Percentiles rank a stretch among this genome's conserved stretches.
Conservation (phyloP, 805 yeast genomes). For the Monosporozyma servazzii region DNA sequence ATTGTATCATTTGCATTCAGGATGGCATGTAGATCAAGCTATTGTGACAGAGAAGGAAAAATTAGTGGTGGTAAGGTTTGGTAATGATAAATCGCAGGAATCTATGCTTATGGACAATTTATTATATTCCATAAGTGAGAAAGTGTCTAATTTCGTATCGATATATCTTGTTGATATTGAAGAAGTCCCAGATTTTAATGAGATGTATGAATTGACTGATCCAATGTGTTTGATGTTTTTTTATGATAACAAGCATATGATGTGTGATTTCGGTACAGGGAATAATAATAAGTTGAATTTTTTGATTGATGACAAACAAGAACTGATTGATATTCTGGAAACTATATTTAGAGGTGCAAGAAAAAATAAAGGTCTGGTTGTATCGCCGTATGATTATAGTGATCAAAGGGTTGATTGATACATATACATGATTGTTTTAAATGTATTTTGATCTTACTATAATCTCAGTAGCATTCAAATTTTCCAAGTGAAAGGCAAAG, state of each 20-base stretch:
- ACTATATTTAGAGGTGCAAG: slow-evolving; percentile 83
- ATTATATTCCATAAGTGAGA: slow-evolving; percentile 68
- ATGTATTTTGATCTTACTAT: neutral
- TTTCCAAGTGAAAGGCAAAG: too few relatives aligned
- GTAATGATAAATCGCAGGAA: slow-evolving; percentile 63
- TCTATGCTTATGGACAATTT: slow-evolving; percentile 90
- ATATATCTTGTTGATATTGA: slow-evolving; percentile 83
- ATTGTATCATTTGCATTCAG: slow-evolving; percentile 69
- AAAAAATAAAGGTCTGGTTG: slow-evolving; percentile 86
- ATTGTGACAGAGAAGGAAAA: slow-evolving; percentile 87
- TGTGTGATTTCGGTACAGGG: slow-evolving; percentile 98
- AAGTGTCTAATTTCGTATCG: slow-evolving; percentile 78
- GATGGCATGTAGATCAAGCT: slow-evolving; percentile 98
- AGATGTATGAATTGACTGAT: slow-evolving; percentile 47
- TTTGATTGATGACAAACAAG: slow-evolving; percentile 69
- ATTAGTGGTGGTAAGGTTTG: slow-evolving; percentile 81
- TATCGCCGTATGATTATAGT: slow-evolving; percentile 64
- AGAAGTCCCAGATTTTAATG: slow-evolving; percentile 82
- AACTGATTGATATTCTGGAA: slow-evolving; percentile 83
- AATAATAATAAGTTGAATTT: slow-evolving; percentile 91
- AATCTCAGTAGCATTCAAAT: neutral
- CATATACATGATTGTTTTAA: neutral
- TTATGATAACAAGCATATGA: slow-evolving; percentile 87
- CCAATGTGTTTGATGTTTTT: slow-evolving; percentile 92
- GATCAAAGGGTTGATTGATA: slow-evolving; percentile 28